Percentiles rank a stretch among this genome's conserved stretches.
Conservation (phyloP, 768 basidiomycete genomes). For the Albatrellus ellisii region DNA sequence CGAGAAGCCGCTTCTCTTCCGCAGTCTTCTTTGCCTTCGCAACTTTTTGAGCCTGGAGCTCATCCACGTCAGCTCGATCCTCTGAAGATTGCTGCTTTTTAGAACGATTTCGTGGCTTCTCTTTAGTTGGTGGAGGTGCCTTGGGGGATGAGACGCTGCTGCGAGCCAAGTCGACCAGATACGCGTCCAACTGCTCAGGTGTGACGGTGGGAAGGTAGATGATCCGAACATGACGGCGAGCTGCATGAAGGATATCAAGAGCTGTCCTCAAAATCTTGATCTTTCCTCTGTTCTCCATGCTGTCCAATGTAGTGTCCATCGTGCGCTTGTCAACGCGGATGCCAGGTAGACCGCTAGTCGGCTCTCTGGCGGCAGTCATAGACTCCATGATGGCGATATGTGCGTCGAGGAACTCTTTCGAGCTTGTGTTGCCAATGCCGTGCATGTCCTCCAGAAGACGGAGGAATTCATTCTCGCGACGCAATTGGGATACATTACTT, state of each 20-base stretch:
- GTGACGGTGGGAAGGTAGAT: conserved; percentile 49
- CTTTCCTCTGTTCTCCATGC: conserved; percentile 49
- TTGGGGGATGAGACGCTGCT: neutral
- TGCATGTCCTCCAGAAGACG: conserved; percentile 51
- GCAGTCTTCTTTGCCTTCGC: conserved; percentile 21
- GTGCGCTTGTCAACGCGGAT: conserved; percentile 68
- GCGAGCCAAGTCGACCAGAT: conserved; percentile 37
- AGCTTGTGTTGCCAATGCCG: conserved; percentile 52
- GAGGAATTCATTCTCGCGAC: conserved; percentile 70
- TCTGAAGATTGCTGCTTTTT: conserved; percentile 24
- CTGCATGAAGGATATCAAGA: conserved; percentile 44
- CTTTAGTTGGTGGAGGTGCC: neutral
- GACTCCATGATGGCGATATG: conserved; percentile 50
- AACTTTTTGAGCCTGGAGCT: conserved; percentile 13
- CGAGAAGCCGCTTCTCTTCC: conserved; percentile 39
- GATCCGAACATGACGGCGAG: conserved; percentile 44
- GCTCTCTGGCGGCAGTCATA: conserved; percentile 45
- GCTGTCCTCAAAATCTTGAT: conserved; percentile 61
- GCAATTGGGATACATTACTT: conserved; percentile 63
- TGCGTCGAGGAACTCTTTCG: conserved; percentile 57
- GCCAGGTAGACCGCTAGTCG: conserved; percentile 56
- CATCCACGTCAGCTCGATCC: conserved; percentile 20
- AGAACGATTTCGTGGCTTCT: conserved; percentile 30
- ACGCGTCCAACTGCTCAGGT: conserved; percentile 40
- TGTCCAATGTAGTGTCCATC: conserved; percentile 41